phyloP scores from a whole-genome alignment of 768 basidiomycete species.

The Termitomyces titanicus region DNA sequence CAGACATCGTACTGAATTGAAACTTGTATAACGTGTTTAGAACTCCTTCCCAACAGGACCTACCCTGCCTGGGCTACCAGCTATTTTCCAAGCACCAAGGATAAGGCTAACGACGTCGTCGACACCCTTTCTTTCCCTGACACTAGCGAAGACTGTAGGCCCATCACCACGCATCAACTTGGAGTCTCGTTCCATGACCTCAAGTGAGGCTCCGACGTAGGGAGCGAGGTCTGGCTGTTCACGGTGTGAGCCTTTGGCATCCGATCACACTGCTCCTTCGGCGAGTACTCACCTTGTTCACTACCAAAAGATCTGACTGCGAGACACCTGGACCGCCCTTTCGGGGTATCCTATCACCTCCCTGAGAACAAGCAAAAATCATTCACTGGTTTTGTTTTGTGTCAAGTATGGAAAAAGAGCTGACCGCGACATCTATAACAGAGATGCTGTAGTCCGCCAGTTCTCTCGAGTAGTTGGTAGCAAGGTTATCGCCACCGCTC shows the following conservation, averaged over 20 bases:
- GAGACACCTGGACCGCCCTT: constrained; percentile 99
- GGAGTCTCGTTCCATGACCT: constrained; percentile 92
- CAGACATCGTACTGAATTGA: neutral
- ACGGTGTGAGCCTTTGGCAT: neutral
- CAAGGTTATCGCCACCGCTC: constrained; percentile 95
- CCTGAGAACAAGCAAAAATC: constrained; percentile 38
- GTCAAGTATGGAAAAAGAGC: constrained; percentile 23
- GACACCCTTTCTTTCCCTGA: constrained; percentile 75
- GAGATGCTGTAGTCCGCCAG: constrained; percentile 97
- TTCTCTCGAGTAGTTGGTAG: constrained; percentile 95
- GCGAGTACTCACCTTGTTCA: constrained; percentile 75
- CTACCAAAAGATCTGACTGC: constrained; percentile 88
- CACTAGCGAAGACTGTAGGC: constrained; percentile 89
- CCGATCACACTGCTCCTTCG: neutral
- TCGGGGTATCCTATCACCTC: constrained; percentile 96
- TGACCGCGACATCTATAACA: constrained; percentile 81
- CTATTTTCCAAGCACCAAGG: constrained; percentile 83
- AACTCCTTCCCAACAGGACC: constrained; percentile 41
- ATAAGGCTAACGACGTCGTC: constrained; percentile 80
- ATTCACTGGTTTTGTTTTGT: constrained; percentile 3
- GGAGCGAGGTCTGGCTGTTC: constrained; percentile 85
- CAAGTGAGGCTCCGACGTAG: constrained; percentile 87
- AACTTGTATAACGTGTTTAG: too few species aligned
- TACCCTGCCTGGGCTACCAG: constrained; percentile 67
- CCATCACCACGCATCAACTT: constrained; percentile 93